phyloP scores from a whole-genome alignment of 2,329 filamentous ascomycete genomes.

The Diaporthe amygdali region DNA sequence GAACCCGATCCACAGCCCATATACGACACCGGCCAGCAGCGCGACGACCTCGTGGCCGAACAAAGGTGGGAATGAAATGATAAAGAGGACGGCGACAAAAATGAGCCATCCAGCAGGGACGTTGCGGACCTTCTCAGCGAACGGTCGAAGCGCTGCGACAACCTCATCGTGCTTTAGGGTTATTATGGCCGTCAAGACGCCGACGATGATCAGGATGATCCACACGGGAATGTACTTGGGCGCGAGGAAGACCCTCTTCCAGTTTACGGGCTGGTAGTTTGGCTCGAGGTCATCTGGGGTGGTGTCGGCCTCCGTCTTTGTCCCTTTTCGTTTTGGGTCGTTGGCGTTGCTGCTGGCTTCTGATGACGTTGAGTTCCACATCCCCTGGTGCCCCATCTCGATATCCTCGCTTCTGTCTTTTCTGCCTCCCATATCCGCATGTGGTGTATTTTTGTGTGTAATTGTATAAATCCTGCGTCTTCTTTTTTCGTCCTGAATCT shows the following conservation, averaged over 20 bases:
- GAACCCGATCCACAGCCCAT: slow-evolving; percentile 46
- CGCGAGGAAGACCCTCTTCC: slow-evolving; percentile 40
- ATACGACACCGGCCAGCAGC: slow-evolving; percentile 47
- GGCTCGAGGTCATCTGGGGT: slow-evolving; percentile 29
- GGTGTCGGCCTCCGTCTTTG: slow-evolving; percentile 6
- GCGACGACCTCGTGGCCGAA: slow-evolving; percentile 48
- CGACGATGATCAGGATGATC: slow-evolving; percentile 32
- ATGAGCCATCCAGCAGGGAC: slow-evolving; percentile 45
- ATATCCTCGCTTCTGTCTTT: slow-evolving; percentile 18
- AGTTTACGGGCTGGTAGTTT: slow-evolving; percentile 40
- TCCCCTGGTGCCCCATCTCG: slow-evolving; percentile 22
- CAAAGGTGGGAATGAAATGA: slow-evolving; percentile 47
- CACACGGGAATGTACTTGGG: slow-evolving; percentile 40
- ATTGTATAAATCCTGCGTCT: not conserved
- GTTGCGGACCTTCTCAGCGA: slow-evolving; percentile 42
- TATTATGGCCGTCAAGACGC: slow-evolving; percentile 38
- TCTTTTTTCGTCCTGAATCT: too few relatives aligned
- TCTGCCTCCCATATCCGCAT: slow-evolving; percentile 26
- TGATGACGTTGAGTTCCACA: slow-evolving; percentile 19
- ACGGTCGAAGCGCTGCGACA: slow-evolving; percentile 40
- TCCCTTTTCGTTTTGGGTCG: slow-evolving; percentile 15
- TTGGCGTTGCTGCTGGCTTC: slow-evolving; percentile 7
- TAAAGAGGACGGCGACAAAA: slow-evolving; percentile 43
- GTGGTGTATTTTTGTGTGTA: not conserved
- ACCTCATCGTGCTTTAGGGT: slow-evolving; percentile 44